Evolutionary conservation across 208 protist genomes (phyloP), one percentile per base, ranked within the genome.

Genomic region (Acanthamoeba culbertsoni): DNA sequence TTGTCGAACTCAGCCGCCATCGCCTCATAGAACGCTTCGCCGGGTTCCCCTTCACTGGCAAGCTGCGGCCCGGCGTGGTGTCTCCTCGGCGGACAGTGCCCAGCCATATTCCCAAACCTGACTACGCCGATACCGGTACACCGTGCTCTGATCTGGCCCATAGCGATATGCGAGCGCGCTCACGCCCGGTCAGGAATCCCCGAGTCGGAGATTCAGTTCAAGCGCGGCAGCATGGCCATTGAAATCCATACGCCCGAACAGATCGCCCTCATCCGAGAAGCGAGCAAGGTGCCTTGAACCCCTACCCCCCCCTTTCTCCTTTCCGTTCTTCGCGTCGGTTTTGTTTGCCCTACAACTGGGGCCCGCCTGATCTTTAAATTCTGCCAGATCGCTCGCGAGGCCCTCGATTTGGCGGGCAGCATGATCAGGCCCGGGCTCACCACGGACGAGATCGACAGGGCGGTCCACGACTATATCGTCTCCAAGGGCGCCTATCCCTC

Each of bases 361-460:
- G 26, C 53, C 31, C 48, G 12, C 31, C 5, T 51, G 55, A 23
- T 5, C n/a, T 42, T 82, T 3, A 2, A 71, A 65, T 35, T 23
- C 59, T 46, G 26, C 42, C 46, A 94, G 93, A 88, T 96, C 4
- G 63, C 71, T 8, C 94, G 96, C 53, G 96, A 99, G 94, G 98
- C 99, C 86, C 96, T 99, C 8, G 98, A 99, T 93, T 97, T 99
- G 53, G 98, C 98, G 43, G 98, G 96, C 73, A 95, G 94, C 0
- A 96, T 97, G 5, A 97, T 99, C 33, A 95, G 95, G 51, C 96
- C 98, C 10, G 99, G 99, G 48, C 94, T 99, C 28, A 99, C 99
- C 20, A 99, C 98, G 0, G 99, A 99, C 89, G 99, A 99, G 94
- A 98, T 99, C 68, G 99, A 99, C 95, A 96, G 55, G n/a, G 93